Evolutionary conservation across 192 early-diverging fungal species (phyloP), one percentile per base, ranked within the genome.

Genomic region (Podochytrium sp.): DNA sequence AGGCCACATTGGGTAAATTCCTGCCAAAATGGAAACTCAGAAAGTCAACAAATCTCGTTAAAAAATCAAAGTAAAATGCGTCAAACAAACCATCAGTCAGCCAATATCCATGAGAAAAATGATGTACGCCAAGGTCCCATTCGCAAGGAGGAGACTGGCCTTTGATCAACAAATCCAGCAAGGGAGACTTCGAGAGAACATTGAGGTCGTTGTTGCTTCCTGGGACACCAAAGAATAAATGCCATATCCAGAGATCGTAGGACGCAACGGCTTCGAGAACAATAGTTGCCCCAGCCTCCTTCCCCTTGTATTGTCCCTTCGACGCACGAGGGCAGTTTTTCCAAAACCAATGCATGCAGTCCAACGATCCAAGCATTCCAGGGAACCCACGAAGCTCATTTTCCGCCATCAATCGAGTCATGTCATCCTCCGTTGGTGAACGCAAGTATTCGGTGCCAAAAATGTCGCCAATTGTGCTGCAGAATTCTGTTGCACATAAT

Each of bases 351-450:
- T 78, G 65, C 63, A 60, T 78, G 35, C 65, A 78, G 25, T 78
- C 76, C 2, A 78, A 29, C 3, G 60, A 78, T 2, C 76, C 76
- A 23, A 78, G 4, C 75, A 77, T 77, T 16, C 63, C 76, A 37
- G 76, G 55, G 52, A 77, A 77, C 2, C 58, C 76, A 76, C 52
- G 59, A 59, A 77, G 0, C 16, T 5, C 66, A 57, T 62, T 39
- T 62, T 71, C 33, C 70, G 80, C 4, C 56, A 80, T 7, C 37
- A 81, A 53, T 55, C 81, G 38, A 77, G 75, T 37, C 79, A 64
- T 18, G n/a, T 68, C 66, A 5, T 53, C 38, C 73, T 5, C 52
- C 79, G 53, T 80, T 76, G 7, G 81, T 78, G 1, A 63, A 20
- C 49, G 66, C 10, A 68, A 47, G 34, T 60, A 68, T 0, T 58